These are phyloP conservation scores for Aspergillus campestris DNA, from an alignment of 495 filamentous ascomycete genomes.

Conservation along the genomic window DNA sequence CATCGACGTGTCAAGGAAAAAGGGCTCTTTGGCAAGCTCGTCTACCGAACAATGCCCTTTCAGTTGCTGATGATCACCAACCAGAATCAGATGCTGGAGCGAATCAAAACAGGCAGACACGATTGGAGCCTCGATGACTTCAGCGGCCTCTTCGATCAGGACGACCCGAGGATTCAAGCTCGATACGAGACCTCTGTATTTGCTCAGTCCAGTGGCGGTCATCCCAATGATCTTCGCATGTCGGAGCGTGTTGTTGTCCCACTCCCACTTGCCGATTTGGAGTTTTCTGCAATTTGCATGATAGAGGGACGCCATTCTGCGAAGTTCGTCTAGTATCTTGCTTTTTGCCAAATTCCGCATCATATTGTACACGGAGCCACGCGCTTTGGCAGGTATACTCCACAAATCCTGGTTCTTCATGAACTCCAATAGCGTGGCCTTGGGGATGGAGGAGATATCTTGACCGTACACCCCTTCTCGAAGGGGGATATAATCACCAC, in stretches of 20 bases:
- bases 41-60: slow-evolving; percentile 50
- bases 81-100: slow-evolving; percentile 64
- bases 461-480: slow-evolving; percentile 39
- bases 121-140: slow-evolving; percentile 60
- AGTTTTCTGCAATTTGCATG: slow-evolving; percentile 26
- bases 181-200: slow-evolving; percentile 69
- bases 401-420: slow-evolving; percentile 43
- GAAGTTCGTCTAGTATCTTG: slow-evolving; percentile 34
- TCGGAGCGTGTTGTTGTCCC: slow-evolving; percentile 40
- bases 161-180: slow-evolving; percentile 58
- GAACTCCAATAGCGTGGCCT: slow-evolving; percentile 7
- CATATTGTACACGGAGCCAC: slow-evolving; percentile 53
- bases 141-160: slow-evolving; percentile 70
- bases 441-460: not conserved
- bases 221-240: slow-evolving; percentile 57
- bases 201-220: slow-evolving; percentile 81
- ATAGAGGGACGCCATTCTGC: slow-evolving; percentile 34
- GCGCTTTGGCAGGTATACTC: slow-evolving; percentile 40
- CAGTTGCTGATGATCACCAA: slow-evolving; percentile 71
- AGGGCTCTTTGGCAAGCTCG: slow-evolving; percentile 48
- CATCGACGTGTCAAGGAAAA: slow-evolving; percentile 58
- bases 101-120: slow-evolving; percentile 56
- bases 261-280: slow-evolving; percentile 49
- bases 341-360: slow-evolving; percentile 40
- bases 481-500: slow-evolving; percentile 39